A percentile compares a stretch with the other conserved stretches of the same genome.
phyloP scores from a whole-genome alignment of 805 yeast genomes.

The Hanseniaspora taiwanica region DNA sequence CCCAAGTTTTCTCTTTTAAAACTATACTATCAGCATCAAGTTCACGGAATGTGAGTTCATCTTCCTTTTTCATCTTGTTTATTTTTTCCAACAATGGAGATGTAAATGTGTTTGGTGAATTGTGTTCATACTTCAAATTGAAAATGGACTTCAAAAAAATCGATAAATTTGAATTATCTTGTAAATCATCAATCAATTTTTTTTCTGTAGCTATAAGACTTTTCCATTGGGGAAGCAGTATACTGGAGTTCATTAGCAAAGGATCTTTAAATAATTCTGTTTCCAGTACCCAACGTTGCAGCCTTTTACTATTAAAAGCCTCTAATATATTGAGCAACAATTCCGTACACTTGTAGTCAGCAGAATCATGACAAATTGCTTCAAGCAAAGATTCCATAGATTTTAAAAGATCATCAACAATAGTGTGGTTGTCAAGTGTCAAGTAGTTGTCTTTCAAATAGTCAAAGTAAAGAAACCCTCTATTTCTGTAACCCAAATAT shows the following conservation, averaged over 20 bases:
- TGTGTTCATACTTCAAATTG: background rate
- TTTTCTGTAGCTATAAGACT: slow-evolving; percentile 7
- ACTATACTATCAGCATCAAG: slow-evolving; percentile 16
- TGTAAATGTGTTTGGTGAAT: background rate
- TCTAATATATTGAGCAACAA: slow-evolving; percentile 38
- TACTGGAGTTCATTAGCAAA: background rate
- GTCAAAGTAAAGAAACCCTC: slow-evolving; percentile 56
- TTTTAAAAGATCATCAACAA: slow-evolving; percentile 31
- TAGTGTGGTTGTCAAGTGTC: slow-evolving; percentile 20
- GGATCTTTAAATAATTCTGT: slow-evolving; percentile 35
- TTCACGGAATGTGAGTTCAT: slow-evolving; percentile 26
- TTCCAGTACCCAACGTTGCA: slow-evolving; percentile 47
- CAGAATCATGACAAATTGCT: slow-evolving; percentile 54
- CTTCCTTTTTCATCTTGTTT: slow-evolving; percentile 23
- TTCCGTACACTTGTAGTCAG: slow-evolving; percentile 42
- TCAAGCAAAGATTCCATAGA: slow-evolving; percentile 50
- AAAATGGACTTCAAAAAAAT: background rate
- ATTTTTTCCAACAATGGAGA: slow-evolving; percentile 22
- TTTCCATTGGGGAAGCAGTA: slow-evolving; percentile 3
- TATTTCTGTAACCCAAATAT: slow-evolving; percentile 65
- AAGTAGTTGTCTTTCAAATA: slow-evolving; percentile 18
- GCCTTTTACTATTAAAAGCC: slow-evolving; percentile 33
- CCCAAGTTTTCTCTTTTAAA: slow-evolving; percentile 19
- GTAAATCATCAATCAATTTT: background rate
- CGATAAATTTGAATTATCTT: background rate